phyloP scores from a whole-genome alignment of 2,329 filamentous ascomycete species.

The Purpureocillium takamizusanense region DNA sequence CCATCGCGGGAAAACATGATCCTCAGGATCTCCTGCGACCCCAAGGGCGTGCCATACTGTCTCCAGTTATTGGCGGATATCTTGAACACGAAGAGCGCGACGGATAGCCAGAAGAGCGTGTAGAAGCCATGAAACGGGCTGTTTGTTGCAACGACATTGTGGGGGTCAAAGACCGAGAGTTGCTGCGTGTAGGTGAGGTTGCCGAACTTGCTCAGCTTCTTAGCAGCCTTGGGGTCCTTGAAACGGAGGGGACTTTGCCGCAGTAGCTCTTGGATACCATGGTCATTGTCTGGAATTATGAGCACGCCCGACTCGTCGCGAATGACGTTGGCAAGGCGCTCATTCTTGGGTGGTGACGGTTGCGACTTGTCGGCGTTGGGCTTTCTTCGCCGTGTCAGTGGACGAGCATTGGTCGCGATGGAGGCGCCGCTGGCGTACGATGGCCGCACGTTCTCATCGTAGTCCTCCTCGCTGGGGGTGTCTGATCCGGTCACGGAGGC shows the following conservation, averaged over 20 bases:
- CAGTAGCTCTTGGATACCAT: slow-evolving; percentile 17
- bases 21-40: slow-evolving; percentile 61
- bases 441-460: slow-evolving; percentile 27
- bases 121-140: slow-evolving; percentile 75
- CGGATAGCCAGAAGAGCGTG: slow-evolving; percentile 67
- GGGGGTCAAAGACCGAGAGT: slow-evolving; percentile 66
- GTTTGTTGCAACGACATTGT: slow-evolving; percentile 54
- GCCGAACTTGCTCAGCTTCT: slow-evolving; percentile 22
- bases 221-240: slow-evolving; percentile 9
- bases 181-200: slow-evolving; percentile 61
- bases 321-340: slow-evolving; percentile 6
- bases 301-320: slow-evolving; percentile 15
- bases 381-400: not conserved
- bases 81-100: slow-evolving; percentile 56
- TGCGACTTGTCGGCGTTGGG: not conserved
- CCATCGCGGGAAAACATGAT: slow-evolving; percentile 51
- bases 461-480: slow-evolving; percentile 36
- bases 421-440: slow-evolving; percentile 9
- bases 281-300: slow-evolving; percentile 18
- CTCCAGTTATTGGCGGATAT: slow-evolving; percentile 61
- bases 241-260: slow-evolving; percentile 13
- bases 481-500: slow-evolving; percentile 19
- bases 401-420: not conserved
- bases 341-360: not conserved
- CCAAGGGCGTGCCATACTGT: slow-evolving; percentile 58